Base-by-base conservation (phyloP, 495 filamentous ascomycete species). In the Apiosordaria backusii region DNA sequence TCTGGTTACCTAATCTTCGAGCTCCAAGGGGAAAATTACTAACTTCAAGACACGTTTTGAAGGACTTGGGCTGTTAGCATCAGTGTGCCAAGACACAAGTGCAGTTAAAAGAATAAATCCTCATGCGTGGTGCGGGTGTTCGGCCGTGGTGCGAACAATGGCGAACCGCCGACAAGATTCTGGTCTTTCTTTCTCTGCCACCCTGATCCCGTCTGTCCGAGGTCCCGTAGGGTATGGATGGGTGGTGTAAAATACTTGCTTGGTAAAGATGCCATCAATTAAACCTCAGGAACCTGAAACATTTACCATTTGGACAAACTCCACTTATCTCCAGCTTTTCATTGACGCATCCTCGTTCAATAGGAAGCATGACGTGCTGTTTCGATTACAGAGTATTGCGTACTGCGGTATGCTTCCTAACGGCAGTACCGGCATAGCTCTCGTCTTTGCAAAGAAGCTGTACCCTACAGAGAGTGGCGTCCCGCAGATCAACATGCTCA, bases 31-130 rank as follows among this genome's bases (percentile, higher is more conserved):
- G 22, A 55, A 55, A 55, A 55, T 55, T 55, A 55, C 52, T n/a
- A 55, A 55, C 19, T 55, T 55, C n/a, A 55, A 13, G 52, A 55
- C 52, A 55, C n/a, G 21, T 55, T 55, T 7, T 13, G 52, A 55
- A n/a, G 19, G 52, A 6, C 10, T 55, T 15, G 52, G 52, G 52
- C n/a, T 23, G n/a, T 55, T 22, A n/a, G 18, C 19, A 55, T 1
- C n/a, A 15, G 16, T 22, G 3, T 23, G 52, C 52, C 52, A 55
- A 55, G 52, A 21, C 3, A 55, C n/a, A 55, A 55, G 3, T 45
- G 3, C 52, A 21, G 52, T 55, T 23, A 55, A 55, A 21, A 15
- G n/a, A 55, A 23, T 55, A n/a, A 23, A 55, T 21, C 15, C 6
- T 23, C 22, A 23, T 55, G 52, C 22, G 52, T 55, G n/a, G n/a